phyloP scores from a whole-genome alignment of 345 rosid genomes.

The Acer campestre region DNA sequence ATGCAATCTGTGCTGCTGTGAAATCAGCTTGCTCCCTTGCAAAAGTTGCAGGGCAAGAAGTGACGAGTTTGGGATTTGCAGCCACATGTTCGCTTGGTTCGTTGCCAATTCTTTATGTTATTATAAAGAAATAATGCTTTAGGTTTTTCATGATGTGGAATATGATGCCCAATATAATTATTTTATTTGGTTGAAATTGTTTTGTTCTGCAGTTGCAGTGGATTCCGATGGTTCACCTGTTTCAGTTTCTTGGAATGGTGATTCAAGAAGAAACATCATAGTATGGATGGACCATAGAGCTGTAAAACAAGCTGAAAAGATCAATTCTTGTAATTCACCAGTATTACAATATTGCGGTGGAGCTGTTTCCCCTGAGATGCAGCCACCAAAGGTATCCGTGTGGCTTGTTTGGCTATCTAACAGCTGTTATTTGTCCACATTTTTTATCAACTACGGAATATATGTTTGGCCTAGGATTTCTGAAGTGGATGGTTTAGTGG shows the following conservation, averaged over 20 bases:
- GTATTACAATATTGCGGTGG: constrained; percentile 93
- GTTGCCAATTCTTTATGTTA: constrained; percentile 15
- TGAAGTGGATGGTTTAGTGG: background rate
- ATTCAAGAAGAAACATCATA: constrained; percentile 86
- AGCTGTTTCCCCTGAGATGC: constrained; percentile 92
- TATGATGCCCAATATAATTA: background rate
- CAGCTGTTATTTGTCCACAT: background rate
- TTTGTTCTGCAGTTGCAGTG: constrained; percentile 72
- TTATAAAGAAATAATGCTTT: background rate
- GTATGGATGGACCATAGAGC: constrained; percentile 99
- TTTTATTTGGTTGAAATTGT: constrained; percentile 4
- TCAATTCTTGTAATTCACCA: constrained; percentile 76
- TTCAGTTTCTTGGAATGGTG: constrained; percentile 97
- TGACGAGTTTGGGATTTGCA: constrained; percentile 79
- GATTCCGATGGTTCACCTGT: constrained; percentile 96
- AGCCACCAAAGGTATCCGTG: constrained; percentile 79
- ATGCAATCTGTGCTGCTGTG: constrained; percentile 90
- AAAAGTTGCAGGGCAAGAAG: constrained; percentile 64
- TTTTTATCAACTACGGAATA: too few relatives aligned
- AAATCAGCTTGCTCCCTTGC: constrained; percentile 76
- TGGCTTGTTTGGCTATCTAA: background rate
- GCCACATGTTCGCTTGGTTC: constrained; percentile 98
- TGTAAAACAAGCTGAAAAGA: constrained; percentile 89
- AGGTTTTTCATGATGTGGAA: constrained; percentile 2
- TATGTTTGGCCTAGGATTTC: background rate